Evolutionary conservation across 805 yeast genomes (phyloP).

Genomic region (Naumovozyma baii): DNA sequence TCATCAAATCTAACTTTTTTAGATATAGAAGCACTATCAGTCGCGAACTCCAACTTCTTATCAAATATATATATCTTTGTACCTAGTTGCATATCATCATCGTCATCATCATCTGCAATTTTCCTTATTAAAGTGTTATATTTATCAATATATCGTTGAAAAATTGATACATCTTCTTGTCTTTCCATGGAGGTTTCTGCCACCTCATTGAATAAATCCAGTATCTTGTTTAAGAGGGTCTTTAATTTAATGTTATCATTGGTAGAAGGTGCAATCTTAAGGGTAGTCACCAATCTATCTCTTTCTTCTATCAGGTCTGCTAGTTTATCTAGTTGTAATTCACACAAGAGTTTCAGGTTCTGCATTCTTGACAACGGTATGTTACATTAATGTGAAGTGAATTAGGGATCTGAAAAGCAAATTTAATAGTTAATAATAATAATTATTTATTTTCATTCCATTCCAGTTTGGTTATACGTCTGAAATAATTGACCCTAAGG

Average conservation of each 20-base stretch:
- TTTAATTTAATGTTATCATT: constrained; percentile 19
- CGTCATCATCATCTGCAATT: constrained; percentile 11
- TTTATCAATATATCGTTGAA: constrained; percentile 3
- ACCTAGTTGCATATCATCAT: constrained; percentile 3
- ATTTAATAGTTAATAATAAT: too few species aligned
- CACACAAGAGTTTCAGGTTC: constrained; percentile 18
- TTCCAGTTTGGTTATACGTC: too few species aligned
- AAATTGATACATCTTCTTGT: constrained; percentile 3
- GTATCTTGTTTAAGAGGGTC: constrained; percentile 13
- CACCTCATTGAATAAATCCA: constrained; percentile 10
- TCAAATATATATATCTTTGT: constrained; percentile 4
- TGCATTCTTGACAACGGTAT: too few species aligned
- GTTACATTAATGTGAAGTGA: too few species aligned
- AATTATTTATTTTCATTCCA: too few species aligned
- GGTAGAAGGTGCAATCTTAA: constrained; percentile 18
- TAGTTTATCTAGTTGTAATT: constrained; percentile 22
- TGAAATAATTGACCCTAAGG: not conserved
- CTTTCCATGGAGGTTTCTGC: constrained; percentile 4
- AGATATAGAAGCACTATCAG: not conserved
- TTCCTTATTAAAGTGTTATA: constrained; percentile 12
- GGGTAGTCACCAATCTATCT: constrained; percentile 12
- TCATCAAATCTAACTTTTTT: constrained; percentile 22
- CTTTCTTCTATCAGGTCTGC: constrained; percentile 25
- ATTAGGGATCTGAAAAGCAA: too few species aligned
- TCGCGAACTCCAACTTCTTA: not conserved